Percentiles rank a stretch among this genome's conserved stretches.
These are phyloP conservation scores for Trichoderma sp. DNA, from an alignment of 2,329 filamentous ascomycete genomes.

Conservation along the genomic window DNA sequence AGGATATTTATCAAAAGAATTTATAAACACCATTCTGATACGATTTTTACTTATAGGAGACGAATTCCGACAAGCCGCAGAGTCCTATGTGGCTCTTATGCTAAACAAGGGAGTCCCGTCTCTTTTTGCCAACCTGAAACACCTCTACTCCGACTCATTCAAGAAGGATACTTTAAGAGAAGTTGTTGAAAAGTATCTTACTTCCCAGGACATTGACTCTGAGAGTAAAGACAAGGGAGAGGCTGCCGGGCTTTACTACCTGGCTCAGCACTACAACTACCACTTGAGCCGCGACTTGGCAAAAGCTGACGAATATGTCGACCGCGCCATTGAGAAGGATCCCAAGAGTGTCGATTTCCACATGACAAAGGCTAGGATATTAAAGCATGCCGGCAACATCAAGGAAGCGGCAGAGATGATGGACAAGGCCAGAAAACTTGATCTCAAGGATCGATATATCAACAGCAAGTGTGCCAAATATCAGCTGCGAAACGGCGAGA, in stretches of 20 bases:
- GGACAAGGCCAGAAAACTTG: constrained; percentile 82
- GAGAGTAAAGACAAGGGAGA: constrained; percentile 63
- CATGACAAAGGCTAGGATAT: constrained; percentile 94
- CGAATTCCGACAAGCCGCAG: constrained; percentile 76
- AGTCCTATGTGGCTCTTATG: constrained; percentile 80
- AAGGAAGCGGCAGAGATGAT: constrained; percentile 82
- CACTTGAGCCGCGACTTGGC: constrained; percentile 79
- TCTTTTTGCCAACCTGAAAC: constrained; percentile 94
- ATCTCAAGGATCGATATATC: constrained; percentile 92
- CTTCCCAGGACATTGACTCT: constrained; percentile 58
- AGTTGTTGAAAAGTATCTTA: constrained; percentile 77
- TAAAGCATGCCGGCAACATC: constrained; percentile 84
- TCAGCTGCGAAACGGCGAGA: constrained; percentile 89
- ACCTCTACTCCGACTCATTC: constrained; percentile 76
- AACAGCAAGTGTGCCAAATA: constrained; percentile 99
- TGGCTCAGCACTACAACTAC: constrained; percentile 97
- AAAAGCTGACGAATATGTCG: constrained; percentile 81
- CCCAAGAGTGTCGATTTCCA: constrained; percentile 86
- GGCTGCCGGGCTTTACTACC: constrained; percentile 84
- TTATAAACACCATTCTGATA: not conserved
- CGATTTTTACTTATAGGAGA: constrained; percentile 58
- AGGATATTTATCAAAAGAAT: not conserved
- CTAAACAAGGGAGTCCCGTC: constrained; percentile 92
- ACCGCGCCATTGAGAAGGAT: constrained; percentile 79
- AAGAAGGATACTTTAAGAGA: constrained; percentile 80